Evolutionary conservation across 441 rosid genomes (phyloP), one percentile per base, ranked within the genome.

Genomic region (Rhodomyrtus psidioides): DNA sequence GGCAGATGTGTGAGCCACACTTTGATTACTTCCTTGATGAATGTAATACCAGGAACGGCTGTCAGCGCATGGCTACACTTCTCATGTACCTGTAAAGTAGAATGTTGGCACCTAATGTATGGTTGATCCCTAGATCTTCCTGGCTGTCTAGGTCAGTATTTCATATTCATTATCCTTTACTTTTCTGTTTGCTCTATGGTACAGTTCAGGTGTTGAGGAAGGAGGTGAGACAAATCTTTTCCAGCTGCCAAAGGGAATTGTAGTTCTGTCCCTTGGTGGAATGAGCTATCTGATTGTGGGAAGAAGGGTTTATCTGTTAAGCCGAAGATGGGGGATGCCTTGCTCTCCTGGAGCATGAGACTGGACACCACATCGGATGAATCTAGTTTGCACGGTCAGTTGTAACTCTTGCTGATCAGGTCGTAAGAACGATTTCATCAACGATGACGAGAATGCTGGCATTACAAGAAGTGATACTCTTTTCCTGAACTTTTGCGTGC

Each of bases 141-240:
- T 34, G 12, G 76, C 76, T 30, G 46, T 65, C 24, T 9, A 17
- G 26, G 26, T 62, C 75, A 4, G 34, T 62, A 30, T 55, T n/a
- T 27, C 53, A 27, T 85, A 42, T n/a, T 27, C 53, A 27, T 85
- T 8, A 55, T 46, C 49, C 59, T 39, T 83, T 46, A 56, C 53
- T 87, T 83, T 65, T 55, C 85, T 57, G 79, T 30, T 82, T 82
- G 83, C 24, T 85, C 81, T 53, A 82, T 81, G 89, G 53, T 89
- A 85, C 93, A 97, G 98, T 88, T 97, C 99, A 56, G 99, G 96
- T 91, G 97, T 95, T 88, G 99, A 96, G 92, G 98, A 97, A 94
- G 99, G 99, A 51, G 99, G 99, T 27, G 99, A 96, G 91, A 95
- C 98, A 1, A 92, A 34, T 34, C 95, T 84, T 97, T 97, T 87